Conservation (phyloP, 176 grass and related monocot genomes). For the Aegilops bicornis region DNA sequence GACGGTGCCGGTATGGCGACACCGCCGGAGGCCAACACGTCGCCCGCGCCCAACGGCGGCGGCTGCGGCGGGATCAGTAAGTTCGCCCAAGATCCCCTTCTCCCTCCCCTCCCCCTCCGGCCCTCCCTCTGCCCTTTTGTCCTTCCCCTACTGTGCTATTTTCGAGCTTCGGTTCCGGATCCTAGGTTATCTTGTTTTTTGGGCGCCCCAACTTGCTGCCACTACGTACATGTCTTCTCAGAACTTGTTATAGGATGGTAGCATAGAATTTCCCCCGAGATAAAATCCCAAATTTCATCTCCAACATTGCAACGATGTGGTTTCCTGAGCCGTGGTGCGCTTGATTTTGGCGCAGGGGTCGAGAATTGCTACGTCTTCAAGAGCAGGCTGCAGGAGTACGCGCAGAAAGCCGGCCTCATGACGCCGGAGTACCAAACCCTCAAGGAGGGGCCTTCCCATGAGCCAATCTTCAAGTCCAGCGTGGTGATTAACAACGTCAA, state of each 20-base stretch:
- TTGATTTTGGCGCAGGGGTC: slow-evolving; percentile 51
- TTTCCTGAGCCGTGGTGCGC: slow-evolving; percentile 9
- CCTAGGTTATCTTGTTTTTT: not conserved
- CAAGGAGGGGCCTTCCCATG: slow-evolving; percentile 88
- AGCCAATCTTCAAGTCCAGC: slow-evolving; percentile 79
- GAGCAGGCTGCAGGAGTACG: slow-evolving; percentile 89
- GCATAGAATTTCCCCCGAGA: not conserved
- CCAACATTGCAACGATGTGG: not conserved
- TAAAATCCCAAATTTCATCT: not conserved
- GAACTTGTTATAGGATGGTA: not conserved
- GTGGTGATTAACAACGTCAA: slow-evolving; percentile 64
- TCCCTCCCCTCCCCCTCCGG: no score
- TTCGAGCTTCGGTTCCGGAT: not conserved
- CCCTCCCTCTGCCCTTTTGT: not conserved
- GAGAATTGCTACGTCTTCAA: slow-evolving; percentile 94
- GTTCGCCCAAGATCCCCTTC: not conserved
- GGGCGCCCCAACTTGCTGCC: not conserved
- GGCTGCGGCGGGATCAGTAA: slow-evolving; percentile 27
- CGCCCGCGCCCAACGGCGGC: not conserved
- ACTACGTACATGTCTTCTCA: not conserved
- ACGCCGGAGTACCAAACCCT: slow-evolving; percentile 83
- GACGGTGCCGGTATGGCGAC: slow-evolving; percentile 1
- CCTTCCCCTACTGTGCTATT: not conserved
- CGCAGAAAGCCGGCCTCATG: slow-evolving; percentile 57
- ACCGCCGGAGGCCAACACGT: not conserved